These are phyloP conservation scores for Copromyces sp. DNA, from an alignment of 495 filamentous ascomycete species.

Conservation along the genomic window DNA sequence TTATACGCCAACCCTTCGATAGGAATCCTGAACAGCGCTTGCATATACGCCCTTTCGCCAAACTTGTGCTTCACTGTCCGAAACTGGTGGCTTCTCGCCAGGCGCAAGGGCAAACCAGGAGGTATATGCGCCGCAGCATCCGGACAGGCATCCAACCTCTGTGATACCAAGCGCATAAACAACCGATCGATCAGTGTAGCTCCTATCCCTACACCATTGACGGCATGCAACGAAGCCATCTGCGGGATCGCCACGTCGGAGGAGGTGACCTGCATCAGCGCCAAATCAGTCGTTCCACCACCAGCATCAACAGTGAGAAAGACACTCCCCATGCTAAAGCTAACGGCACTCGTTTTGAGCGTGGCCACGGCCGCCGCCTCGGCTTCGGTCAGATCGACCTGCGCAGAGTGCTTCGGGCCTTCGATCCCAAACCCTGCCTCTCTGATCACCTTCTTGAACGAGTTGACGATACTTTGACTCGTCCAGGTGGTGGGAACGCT, in stretches of 20 bases:
- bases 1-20: slow-evolving; percentile 26
- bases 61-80: slow-evolving; percentile 31
- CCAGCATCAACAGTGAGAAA: slow-evolving; percentile 30
- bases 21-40: slow-evolving; percentile 20
- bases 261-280: slow-evolving; percentile 26
- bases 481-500: slow-evolving; percentile 62
- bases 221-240: slow-evolving; percentile 25
- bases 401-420: slow-evolving; percentile 33
- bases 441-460: slow-evolving; percentile 40
- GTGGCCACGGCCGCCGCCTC: slow-evolving; percentile 53
- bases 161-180: slow-evolving; percentile 22
- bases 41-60: slow-evolving; percentile 27
- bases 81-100: slow-evolving; percentile 24
- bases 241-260: slow-evolving; percentile 17
- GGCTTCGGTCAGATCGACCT: slow-evolving; percentile 58
- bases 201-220: slow-evolving; percentile 30
- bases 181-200: slow-evolving; percentile 27
- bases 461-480: slow-evolving; percentile 44
- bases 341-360: slow-evolving; percentile 24
- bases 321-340: slow-evolving; percentile 19
- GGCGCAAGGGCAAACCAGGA: slow-evolving; percentile 15
- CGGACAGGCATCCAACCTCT: slow-evolving; percentile 16
- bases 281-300: slow-evolving; percentile 30
- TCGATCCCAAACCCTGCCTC: slow-evolving; percentile 42
- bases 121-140: slow-evolving; percentile 18